These are phyloP conservation scores for Mycosphaerella sp. DNA, from an alignment of 2,329 filamentous ascomycete species.

Conservation along the genomic window DNA sequence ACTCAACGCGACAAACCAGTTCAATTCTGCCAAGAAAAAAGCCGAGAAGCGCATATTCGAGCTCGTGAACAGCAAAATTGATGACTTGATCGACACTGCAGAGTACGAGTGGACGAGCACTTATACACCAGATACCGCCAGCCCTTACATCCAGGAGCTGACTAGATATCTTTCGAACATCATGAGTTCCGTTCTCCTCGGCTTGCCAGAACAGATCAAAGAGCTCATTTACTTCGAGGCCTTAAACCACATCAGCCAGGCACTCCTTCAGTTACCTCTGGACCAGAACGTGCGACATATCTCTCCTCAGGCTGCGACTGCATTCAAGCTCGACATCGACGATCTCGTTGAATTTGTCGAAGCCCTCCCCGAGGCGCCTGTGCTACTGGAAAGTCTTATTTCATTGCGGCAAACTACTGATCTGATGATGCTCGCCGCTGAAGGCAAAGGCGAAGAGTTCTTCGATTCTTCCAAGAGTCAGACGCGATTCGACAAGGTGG, in stretches of 20 bases:
- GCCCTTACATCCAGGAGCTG: slow-evolving; percentile 91
- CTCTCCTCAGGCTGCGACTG: slow-evolving; percentile 75
- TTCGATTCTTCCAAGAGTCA: slow-evolving; percentile 86
- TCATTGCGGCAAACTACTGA: slow-evolving; percentile 90
- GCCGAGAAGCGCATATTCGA: slow-evolving; percentile 98
- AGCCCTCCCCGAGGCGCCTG: slow-evolving; percentile 70
- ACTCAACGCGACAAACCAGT: slow-evolving; percentile 76
- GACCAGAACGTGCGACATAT: slow-evolving; percentile 75
- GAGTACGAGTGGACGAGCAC: slow-evolving; percentile 85
- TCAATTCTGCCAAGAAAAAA: slow-evolving; percentile 84
- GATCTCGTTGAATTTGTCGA: slow-evolving; percentile 84
- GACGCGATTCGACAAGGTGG: slow-evolving; percentile 88
- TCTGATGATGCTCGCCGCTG: slow-evolving; percentile 62
- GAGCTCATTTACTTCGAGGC: slow-evolving; percentile 98
- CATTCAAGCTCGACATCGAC: slow-evolving; percentile 73
- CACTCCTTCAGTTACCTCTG: slow-evolving; percentile 55
- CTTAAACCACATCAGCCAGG: slow-evolving; percentile 75
- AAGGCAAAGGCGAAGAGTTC: slow-evolving; percentile 86
- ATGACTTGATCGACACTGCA: slow-evolving; percentile 91
- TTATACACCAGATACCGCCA: slow-evolving; percentile 63
- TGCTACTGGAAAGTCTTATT: slow-evolving; percentile 80
- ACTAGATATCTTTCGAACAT: slow-evolving; percentile 92
- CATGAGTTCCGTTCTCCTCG: slow-evolving; percentile 89
- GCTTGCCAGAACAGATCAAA: slow-evolving; percentile 91
- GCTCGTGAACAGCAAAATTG: slow-evolving; percentile 96